Evolutionary conservation across 306 rosid genomes (phyloP).

Genomic region (Boehmeria nivea): DNA sequence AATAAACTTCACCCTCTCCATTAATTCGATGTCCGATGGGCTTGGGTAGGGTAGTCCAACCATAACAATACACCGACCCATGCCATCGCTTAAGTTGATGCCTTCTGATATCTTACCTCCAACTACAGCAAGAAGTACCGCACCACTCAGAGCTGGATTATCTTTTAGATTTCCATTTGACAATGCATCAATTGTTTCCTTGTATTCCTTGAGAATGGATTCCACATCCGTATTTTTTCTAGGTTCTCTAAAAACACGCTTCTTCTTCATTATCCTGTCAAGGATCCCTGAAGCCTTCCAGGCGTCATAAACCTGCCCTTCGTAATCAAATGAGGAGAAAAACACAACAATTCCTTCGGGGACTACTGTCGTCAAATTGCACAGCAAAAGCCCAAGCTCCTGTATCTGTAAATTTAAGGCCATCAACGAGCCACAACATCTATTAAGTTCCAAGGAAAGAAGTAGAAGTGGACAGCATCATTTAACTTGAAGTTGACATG

Average conservation of each 20-base stretch:
- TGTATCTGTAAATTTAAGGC: conserved; percentile 51
- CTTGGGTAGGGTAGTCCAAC: conserved; percentile 95
- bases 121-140: conserved; percentile 80
- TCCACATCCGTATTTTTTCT: conserved; percentile 75
- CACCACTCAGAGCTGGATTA: conserved; percentile 49
- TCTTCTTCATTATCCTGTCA: conserved; percentile 72
- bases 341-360: conserved; percentile 92
- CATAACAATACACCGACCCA: conserved; percentile 94
- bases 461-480: too few relatives aligned
- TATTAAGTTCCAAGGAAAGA: background rate
- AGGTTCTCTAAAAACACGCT: conserved; percentile 84
- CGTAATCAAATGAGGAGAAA: conserved; percentile 93
- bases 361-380: conserved; percentile 69
- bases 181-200: conserved; percentile 48
- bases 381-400: conserved; percentile 76
- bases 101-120: conserved; percentile 98
- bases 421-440: too few relatives aligned
- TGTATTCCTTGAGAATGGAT: conserved; percentile 69
- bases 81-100: conserved; percentile 94
- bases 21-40: conserved; percentile 78
- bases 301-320: conserved; percentile 59
- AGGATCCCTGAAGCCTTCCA: conserved; percentile 83
- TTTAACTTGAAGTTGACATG: background rate
- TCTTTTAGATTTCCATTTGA: conserved; percentile 35
- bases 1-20: conserved; percentile 87